These are phyloP conservation scores for Coprinopsis strossmayeri DNA, from an alignment of 768 basidiomycete genomes.

Conservation along the genomic window DNA sequence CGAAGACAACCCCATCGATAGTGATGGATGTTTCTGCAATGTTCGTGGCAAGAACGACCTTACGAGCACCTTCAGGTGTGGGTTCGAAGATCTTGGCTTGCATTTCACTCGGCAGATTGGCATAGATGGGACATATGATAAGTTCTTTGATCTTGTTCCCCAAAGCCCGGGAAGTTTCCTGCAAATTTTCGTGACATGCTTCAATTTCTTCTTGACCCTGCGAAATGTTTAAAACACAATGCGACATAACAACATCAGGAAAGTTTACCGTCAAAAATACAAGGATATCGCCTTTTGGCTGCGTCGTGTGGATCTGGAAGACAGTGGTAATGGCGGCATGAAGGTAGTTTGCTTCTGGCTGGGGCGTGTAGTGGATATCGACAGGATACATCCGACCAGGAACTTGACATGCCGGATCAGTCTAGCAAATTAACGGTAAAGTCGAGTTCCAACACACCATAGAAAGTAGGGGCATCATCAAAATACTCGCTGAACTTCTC, in stretches of 20 bases:
- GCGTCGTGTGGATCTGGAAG: slow-evolving; percentile 98
- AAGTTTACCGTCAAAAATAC: slow-evolving; percentile 83
- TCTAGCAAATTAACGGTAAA: not conserved
- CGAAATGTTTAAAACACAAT: slow-evolving; percentile 10
- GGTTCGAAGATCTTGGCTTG: slow-evolving; percentile 99
- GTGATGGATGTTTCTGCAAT: slow-evolving; percentile 99
- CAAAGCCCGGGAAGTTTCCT: slow-evolving; percentile 90
- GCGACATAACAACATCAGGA: not conserved
- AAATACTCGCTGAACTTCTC: slow-evolving; percentile 98
- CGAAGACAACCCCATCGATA: slow-evolving; percentile 98
- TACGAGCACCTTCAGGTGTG: slow-evolving; percentile 91
- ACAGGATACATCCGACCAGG: slow-evolving; percentile 97
- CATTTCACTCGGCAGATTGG: slow-evolving; percentile 99
- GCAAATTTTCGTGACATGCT: slow-evolving; percentile 91
- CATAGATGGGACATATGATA: slow-evolving; percentile 96
- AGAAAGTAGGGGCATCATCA: slow-evolving; percentile 92
- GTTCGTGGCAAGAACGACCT: slow-evolving; percentile 97
- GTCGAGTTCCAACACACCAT: slow-evolving; percentile 44
- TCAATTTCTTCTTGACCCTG: slow-evolving; percentile 99
- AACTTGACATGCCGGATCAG: slow-evolving; percentile 42
- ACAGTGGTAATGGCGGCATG: slow-evolving; percentile 98
- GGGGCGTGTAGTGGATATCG: slow-evolving; percentile 97
- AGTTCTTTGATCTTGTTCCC: slow-evolving; percentile 96
- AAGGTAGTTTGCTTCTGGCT: slow-evolving; percentile 98
- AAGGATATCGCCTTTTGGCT: slow-evolving; percentile 94